Percentiles rank a stretch among this genome's conserved stretches.
phyloP scores from a whole-genome alignment of 805 yeast species.

The Ogataea wickerhamii region DNA sequence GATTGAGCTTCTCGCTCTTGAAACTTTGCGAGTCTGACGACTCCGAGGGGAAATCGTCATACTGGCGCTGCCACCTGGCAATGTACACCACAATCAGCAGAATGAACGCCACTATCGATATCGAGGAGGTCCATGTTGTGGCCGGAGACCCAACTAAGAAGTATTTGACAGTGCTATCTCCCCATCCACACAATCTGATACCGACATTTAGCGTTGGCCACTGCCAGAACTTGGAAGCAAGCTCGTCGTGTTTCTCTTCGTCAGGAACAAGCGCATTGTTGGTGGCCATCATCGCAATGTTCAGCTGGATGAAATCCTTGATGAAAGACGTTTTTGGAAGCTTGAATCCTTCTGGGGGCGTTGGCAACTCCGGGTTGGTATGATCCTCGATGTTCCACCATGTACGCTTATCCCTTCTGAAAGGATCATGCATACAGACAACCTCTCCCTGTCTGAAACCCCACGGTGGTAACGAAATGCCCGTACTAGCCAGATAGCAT shows the following conservation, averaged over 20 bases:
- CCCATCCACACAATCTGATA: slow-evolving; percentile 74
- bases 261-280: slow-evolving; percentile 82
- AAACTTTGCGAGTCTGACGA: slow-evolving; percentile 14
- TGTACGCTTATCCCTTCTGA: slow-evolving; percentile 72
- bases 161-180: slow-evolving; percentile 53
- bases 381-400: slow-evolving; percentile 88
- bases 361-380: slow-evolving; percentile 53
- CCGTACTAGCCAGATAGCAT: slow-evolving; percentile 77
- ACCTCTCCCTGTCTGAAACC: slow-evolving; percentile 89
- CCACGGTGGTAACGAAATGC: slow-evolving; percentile 70
- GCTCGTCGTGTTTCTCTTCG: slow-evolving; percentile 64
- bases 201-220: slow-evolving; percentile 84
- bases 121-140: slow-evolving; percentile 70
- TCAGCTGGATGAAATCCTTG: slow-evolving; percentile 70
- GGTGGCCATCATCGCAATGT: slow-evolving; percentile 85
- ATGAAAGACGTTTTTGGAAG: slow-evolving; percentile 74
- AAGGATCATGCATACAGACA: slow-evolving; percentile 67
- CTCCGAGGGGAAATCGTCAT: slow-evolving; percentile 49
- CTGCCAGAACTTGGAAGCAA: slow-evolving; percentile 78
- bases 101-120: slow-evolving; percentile 54
- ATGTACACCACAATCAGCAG: slow-evolving; percentile 42
- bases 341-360: slow-evolving; percentile 56
- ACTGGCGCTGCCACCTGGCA: slow-evolving; percentile 83
- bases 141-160: slow-evolving; percentile 75
- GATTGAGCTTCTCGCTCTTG: slow-evolving; percentile 23